Evolutionary conservation across 495 filamentous ascomycete genomes (phyloP).

Genomic region (Xylaria palmicola): DNA sequence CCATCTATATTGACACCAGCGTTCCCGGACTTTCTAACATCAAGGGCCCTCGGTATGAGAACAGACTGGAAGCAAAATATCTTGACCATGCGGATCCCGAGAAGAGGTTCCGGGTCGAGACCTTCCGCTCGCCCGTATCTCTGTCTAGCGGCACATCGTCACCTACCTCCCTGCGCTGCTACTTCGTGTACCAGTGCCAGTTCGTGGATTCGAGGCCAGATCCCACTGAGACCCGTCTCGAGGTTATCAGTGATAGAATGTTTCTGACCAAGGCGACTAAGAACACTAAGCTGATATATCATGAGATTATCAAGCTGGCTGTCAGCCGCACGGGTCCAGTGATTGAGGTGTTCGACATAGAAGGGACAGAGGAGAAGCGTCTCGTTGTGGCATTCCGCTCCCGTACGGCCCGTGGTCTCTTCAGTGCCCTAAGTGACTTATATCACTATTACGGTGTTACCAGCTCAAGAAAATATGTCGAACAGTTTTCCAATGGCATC

Average conservation of each 20-base stretch:
- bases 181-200: constrained; percentile 95
- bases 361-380: constrained; percentile 84
- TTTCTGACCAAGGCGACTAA: constrained; percentile 94
- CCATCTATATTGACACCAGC: constrained; percentile 98
- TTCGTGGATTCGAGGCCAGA: constrained; percentile 73
- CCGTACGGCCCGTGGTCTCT: constrained; percentile 87
- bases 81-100: constrained; percentile 68
- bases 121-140: constrained; percentile 87
- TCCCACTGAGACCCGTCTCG: constrained; percentile 80
- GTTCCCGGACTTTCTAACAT: constrained; percentile 75
- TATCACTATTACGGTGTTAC: constrained; percentile 99
- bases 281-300: constrained; percentile 93
- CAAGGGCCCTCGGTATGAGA: constrained; percentile 83
- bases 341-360: constrained; percentile 96
- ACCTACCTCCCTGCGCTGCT: constrained; percentile 86
- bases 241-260: constrained; percentile 87
- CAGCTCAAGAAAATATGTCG: constrained; percentile 93
- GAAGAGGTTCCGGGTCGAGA: constrained; percentile 83
- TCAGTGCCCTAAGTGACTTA: constrained; percentile 91
- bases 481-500: constrained; percentile 98
- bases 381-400: constrained; percentile 92
- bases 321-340: constrained; percentile 84
- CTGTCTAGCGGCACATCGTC: constrained; percentile 47
- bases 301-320: constrained; percentile 83
- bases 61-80: constrained; percentile 92